Evolutionary conservation across 2,329 filamentous ascomycete genomes (phyloP).

Genomic region (Exophiala dermatitidis): DNA sequence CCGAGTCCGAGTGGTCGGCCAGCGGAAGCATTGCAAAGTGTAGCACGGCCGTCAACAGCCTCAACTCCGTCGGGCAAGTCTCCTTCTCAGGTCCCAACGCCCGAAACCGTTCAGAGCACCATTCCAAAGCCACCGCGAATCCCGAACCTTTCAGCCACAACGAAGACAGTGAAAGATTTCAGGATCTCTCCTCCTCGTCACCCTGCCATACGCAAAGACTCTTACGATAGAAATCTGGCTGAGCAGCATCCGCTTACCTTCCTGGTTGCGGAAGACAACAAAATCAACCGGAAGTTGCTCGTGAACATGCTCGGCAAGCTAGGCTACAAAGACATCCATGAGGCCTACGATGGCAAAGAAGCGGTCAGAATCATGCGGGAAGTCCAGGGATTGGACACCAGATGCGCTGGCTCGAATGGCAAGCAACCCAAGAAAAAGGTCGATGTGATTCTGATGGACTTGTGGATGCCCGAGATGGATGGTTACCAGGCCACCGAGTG

Average conservation of each 20-base stretch:
- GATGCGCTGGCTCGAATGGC: conserved; percentile 4
- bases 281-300: conserved; percentile 61
- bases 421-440: conserved; percentile 34
- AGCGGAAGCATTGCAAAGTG: conserved; percentile 18
- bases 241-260: conserved; percentile 58
- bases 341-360: conserved; percentile 62
- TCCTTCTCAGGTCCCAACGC: conserved; percentile 26
- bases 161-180: background rate
- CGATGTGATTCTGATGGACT: conserved; percentile 64
- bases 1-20: conserved; percentile 43
- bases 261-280: conserved; percentile 65
- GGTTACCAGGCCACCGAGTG: conserved; percentile 61
- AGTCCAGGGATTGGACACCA: conserved; percentile 29
- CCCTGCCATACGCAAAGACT: conserved; percentile 5
- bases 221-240: conserved; percentile 51
- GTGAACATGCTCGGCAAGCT: conserved; percentile 61
- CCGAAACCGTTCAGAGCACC: background rate
- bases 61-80: conserved; percentile 26
- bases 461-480: conserved; percentile 71
- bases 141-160: background rate
- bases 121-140: background rate
- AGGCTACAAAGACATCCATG: conserved; percentile 55
- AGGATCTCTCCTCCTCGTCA: background rate
- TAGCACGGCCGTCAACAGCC: conserved; percentile 2
- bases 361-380: conserved; percentile 56